Conservation (phyloP, 2,329 filamentous ascomycete species). For the Ophiostoma sp. region DNA sequence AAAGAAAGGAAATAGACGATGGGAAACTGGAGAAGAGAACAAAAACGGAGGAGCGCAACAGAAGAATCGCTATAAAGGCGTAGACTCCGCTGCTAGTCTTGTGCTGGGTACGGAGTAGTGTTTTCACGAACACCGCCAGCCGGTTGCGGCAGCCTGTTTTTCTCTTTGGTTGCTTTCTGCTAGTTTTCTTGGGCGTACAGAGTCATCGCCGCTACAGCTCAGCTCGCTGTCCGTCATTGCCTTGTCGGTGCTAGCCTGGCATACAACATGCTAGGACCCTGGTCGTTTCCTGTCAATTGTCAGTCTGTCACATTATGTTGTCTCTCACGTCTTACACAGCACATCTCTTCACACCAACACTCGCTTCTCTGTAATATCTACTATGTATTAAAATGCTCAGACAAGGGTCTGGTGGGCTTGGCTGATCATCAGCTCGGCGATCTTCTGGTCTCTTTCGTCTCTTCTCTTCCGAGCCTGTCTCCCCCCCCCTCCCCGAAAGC, state of each 20-base stretch:
- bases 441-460: background rate
- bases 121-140: background rate
- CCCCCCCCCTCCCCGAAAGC: background rate
- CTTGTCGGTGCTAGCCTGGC: background rate
- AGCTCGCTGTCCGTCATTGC: background rate
- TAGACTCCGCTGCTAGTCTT: background rate
- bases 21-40: background rate
- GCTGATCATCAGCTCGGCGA: conserved; percentile 5
- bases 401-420: background rate
- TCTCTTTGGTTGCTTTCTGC: background rate
- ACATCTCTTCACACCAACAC: background rate
- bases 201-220: background rate
- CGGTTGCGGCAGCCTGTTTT: background rate
- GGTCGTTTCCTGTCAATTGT: background rate
- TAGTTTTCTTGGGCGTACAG: background rate
- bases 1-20: background rate
- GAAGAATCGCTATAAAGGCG: background rate
- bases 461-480: background rate
- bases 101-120: no score
- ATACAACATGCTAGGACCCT: background rate
- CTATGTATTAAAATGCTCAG: background rate
- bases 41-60: background rate
- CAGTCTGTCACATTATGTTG: background rate
- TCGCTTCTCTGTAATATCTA: background rate
- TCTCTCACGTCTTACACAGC: no score